Evolutionary conservation across 768 basidiomycete species (phyloP).

Genomic region (Strobilomyces confusus): DNA sequence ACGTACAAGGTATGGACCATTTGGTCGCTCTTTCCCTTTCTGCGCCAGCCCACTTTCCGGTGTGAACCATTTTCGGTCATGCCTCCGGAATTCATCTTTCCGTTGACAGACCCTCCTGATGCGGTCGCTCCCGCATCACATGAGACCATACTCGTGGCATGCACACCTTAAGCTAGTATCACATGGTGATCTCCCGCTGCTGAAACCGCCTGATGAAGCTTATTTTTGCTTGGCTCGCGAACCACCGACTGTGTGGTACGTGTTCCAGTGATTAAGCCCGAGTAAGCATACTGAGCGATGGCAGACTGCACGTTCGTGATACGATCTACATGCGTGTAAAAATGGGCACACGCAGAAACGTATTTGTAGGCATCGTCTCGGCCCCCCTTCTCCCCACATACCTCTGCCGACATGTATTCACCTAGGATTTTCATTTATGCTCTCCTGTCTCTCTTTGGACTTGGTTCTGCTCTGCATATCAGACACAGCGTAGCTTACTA

Average conservation of each 20-base stretch:
- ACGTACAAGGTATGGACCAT: neutral
- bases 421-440: neutral
- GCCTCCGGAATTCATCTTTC: neutral
- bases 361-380: neutral
- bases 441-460: neutral
- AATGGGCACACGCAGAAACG: neutral
- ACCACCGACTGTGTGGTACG: neutral
- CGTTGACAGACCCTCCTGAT: neutral
- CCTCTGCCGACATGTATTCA: neutral
- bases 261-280: neutral
- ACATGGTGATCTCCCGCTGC: neutral
- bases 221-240: neutral
- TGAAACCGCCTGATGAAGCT: neutral
- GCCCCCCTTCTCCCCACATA: neutral
- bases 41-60: neutral
- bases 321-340: neutral
- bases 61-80: neutral
- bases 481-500: conserved; percentile 28
- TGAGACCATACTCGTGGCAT: neutral
- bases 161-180: neutral
- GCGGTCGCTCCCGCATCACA: neutral
- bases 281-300: neutral
- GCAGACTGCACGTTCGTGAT: conserved; percentile 2
- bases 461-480: neutral
- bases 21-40: neutral